Base-by-base conservation (phyloP, 2,329 filamentous ascomycete species). In the Bipolaris bicolor region DNA sequence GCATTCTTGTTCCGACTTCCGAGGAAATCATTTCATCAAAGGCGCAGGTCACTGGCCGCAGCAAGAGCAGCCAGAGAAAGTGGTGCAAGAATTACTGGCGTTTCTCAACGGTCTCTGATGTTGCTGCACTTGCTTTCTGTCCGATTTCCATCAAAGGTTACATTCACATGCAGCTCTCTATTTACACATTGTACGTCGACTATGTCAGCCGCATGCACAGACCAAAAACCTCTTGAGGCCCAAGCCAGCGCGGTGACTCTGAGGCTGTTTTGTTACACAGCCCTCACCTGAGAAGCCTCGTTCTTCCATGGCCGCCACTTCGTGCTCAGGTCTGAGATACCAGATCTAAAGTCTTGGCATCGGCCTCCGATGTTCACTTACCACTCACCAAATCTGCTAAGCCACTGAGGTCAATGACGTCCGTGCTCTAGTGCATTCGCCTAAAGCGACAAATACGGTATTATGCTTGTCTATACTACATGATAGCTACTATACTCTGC, bases 21-120 rank as follows among this genome's bases (percentile, higher is more conserved):
- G 78, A 48, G 83, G 84, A 0, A 72, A 78, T 33, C 81, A 69
- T 48, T 75, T 87, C 16, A 76, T 90, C 11, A 81, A 87, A 15
- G 81, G 81, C 0, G 87, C 86, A 4, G 88, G 88, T 0, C 88
- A 90, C 76, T 90, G 88, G 88, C 83, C 88, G 34, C 87, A 88
- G 68, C 86, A 90, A 72, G 87, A 90, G 70, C 80, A 85, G 68
- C 83, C 86, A 1, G 81, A 84, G 62, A 79, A 76, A 52, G 84
- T 87, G 7, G 76, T 80, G 0, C 69, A 79, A 50, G 78, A 79
- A 55, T 76, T 87, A 37, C 57, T 81, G 60, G 71, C 68, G 9
- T 82, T 87, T 60, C 50, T 75, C 10, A n/a, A 46, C 2, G 26
- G 36, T 22, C 36, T 72, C 26, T 70, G 47, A 63, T 16, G 18